Evolutionary conservation across 2,329 filamentous ascomycete species (phyloP).

Genomic region (Cladophialophora immunda): DNA sequence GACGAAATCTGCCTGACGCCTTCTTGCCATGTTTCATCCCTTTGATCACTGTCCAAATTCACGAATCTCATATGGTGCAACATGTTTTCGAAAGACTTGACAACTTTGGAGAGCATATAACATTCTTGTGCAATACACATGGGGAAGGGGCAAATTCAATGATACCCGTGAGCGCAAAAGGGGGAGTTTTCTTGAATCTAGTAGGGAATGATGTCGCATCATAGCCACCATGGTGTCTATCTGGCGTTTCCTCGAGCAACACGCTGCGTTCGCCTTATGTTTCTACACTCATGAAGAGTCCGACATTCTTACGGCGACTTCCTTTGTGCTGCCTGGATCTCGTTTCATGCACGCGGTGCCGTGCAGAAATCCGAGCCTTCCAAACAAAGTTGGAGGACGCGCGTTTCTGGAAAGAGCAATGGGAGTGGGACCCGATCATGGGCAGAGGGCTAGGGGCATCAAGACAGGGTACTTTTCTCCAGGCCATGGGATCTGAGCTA

Average conservation of each 20-base stretch:
- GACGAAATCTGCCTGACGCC: neutral
- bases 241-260: slow-evolving; percentile 2
- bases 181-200: neutral
- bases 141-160: neutral
- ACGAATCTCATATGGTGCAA: slow-evolving; percentile 17
- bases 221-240: neutral
- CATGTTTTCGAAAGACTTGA: neutral
- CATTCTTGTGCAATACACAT: slow-evolving; percentile 11
- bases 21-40: neutral
- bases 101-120: slow-evolving; percentile 17
- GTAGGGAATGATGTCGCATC: slow-evolving; percentile 5
- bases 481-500: too few species aligned
- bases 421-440: neutral
- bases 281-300: slow-evolving; percentile 10
- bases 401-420: slow-evolving; percentile 1
- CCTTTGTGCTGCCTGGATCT: neutral
- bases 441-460: neutral
- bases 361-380: neutral
- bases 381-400: neutral
- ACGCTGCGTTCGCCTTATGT: neutral
- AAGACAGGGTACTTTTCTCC: neutral
- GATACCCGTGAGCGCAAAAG: slow-evolving; percentile 10
- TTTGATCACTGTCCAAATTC: neutral
- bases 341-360: neutral
- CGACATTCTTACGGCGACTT: neutral